Evolutionary conservation across 306 rosid species (phyloP).

Genomic region (Acmispon strigosus): DNA sequence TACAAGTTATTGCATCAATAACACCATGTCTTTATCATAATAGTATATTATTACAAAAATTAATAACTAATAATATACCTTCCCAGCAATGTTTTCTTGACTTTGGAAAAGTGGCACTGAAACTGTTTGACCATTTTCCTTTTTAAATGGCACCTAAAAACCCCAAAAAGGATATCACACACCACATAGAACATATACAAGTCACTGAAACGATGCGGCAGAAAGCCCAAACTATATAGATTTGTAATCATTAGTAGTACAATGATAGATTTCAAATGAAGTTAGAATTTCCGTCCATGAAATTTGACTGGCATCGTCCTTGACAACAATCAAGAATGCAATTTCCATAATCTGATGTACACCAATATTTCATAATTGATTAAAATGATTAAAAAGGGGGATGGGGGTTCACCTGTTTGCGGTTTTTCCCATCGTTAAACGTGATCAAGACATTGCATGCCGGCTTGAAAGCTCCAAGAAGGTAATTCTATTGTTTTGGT

Average conservation of each 20-base stretch:
- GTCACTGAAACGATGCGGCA: not conserved
- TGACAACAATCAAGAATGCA: not conserved
- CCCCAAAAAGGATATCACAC: not conserved
- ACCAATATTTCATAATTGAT: not conserved
- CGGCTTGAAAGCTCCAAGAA: conserved; percentile 99
- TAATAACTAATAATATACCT: conserved; percentile 45
- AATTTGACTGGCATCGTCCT: not conserved
- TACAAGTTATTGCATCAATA: not conserved
- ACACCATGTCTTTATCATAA: not conserved
- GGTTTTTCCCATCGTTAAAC: conserved; percentile 78
- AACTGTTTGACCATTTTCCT: conserved; percentile 82
- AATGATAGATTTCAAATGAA: too few species aligned
- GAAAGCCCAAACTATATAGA: not conserved
- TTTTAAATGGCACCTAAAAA: conserved; percentile 68
- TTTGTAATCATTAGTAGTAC: too few species aligned
- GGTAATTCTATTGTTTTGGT: conserved; percentile 51
- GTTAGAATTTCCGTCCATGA: too few species aligned
- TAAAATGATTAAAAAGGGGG: not conserved
- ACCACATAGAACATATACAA: not conserved
- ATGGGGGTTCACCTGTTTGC: conserved; percentile 69
- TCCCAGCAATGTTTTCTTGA: conserved; percentile 95
- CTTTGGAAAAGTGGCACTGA: conserved; percentile 91
- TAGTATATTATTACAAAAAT: not conserved
- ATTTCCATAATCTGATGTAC: not conserved
- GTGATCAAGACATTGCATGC: conserved; percentile 77